phyloP scores from a whole-genome alignment of 192 early-diverging fungal species.

The Gamsiella multidivaricata region DNA sequence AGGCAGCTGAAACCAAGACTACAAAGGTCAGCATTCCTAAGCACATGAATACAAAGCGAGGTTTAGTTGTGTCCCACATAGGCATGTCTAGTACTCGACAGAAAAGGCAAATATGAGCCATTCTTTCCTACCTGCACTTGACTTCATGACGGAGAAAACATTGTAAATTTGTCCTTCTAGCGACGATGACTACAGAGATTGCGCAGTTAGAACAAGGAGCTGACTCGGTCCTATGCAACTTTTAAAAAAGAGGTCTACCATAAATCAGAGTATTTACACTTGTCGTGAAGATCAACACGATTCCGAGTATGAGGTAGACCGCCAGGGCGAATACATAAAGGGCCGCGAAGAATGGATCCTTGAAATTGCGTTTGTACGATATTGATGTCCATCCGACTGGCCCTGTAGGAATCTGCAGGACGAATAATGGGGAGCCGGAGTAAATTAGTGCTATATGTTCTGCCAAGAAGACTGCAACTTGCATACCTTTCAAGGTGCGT shows the following conservation, averaged over 20 bases:
- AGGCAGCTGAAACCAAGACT: constrained; percentile 34
- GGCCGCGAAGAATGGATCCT: constrained; percentile 61
- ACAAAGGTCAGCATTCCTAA: constrained; percentile 48
- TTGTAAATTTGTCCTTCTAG: constrained; percentile 49
- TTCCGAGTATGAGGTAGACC: constrained; percentile 54
- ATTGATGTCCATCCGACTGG: constrained; percentile 57
- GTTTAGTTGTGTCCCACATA: no score
- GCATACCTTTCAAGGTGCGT: no score
- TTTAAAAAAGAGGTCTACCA: constrained; percentile 12
- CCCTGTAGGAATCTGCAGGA: constrained; percentile 38
- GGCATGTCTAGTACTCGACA: no score
- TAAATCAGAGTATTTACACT: constrained; percentile 63
- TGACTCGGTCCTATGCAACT: no score
- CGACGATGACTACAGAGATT: constrained; percentile 24
- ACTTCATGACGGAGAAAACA: constrained; percentile 58
- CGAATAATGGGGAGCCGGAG: neutral
- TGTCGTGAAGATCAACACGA: constrained; percentile 62
- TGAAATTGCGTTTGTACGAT: constrained; percentile 58
- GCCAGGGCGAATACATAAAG: constrained; percentile 52
- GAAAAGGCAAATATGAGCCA: no score
- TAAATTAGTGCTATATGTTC: no score
- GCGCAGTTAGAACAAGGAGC: constrained; percentile 10
- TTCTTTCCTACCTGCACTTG: constrained; percentile 56
- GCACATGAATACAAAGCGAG: neutral
- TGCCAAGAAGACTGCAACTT: no score